Conservation (phyloP, 106 monocot species). For the Posidonia australis region DNA sequence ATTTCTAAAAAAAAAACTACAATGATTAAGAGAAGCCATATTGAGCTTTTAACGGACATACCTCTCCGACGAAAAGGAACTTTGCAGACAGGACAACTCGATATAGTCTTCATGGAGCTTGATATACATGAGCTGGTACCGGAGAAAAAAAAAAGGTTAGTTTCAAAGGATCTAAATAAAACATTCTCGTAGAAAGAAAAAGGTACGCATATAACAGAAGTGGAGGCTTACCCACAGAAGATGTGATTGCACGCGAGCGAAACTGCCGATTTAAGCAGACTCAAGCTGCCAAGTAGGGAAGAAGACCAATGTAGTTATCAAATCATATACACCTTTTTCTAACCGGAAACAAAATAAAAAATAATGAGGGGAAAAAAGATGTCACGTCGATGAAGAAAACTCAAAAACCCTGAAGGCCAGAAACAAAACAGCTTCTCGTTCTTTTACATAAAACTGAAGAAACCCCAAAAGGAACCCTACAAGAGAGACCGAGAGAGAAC, state of each 20-base stretch:
- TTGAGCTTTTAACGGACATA: conserved; percentile 10
- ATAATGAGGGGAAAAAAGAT: too few species aligned
- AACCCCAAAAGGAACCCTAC: background rate
- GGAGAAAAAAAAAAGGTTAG: background rate
- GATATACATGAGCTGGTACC: conserved; percentile 49
- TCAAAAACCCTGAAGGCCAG: too few species aligned
- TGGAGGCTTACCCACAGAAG: conserved; percentile 78
- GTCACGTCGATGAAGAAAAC: too few species aligned
- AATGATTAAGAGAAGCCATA: background rate
- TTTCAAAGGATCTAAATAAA: background rate
- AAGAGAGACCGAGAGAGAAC: background rate
- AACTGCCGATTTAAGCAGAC: conserved; percentile 48
- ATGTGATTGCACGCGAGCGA: conserved; percentile 83
- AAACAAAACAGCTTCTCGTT: too few species aligned
- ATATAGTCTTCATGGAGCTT: conserved; percentile 54
- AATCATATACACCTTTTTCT: background rate
- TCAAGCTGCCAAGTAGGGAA: conserved; percentile 43
- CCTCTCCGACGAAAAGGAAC: conserved; percentile 79
- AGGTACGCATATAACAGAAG: background rate
- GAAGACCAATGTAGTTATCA: background rate
- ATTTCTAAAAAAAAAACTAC: too few species aligned
- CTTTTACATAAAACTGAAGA: too few species aligned
- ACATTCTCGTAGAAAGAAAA: too few species aligned
- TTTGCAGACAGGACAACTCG: conserved; percentile 86
- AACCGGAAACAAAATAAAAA: background rate